Conservation (phyloP, 2,329 filamentous ascomycete species). For the Talaromyces sp. region DNA sequence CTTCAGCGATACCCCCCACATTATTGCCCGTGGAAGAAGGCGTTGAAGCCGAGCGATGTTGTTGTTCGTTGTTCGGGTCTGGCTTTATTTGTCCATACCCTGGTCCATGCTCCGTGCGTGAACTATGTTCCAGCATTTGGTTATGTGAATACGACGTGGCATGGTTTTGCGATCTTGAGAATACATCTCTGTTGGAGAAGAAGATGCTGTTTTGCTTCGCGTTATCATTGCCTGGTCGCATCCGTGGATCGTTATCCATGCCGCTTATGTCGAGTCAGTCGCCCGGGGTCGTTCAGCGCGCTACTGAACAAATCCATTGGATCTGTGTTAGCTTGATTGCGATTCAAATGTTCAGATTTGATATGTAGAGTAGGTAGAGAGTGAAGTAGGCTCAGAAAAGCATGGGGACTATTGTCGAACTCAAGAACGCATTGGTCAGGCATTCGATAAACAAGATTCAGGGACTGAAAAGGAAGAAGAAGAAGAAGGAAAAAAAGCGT, state of each 20-base stretch:
- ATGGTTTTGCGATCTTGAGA: conserved; percentile 17
- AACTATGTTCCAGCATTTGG: background rate
- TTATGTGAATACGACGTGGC: conserved; percentile 1
- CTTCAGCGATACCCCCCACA: conserved; percentile 15
- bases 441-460: background rate
- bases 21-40: conserved; percentile 18
- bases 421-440: background rate
- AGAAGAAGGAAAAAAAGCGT: background rate
- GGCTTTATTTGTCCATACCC: conserved; percentile 25
- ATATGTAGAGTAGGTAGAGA: background rate
- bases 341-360: background rate
- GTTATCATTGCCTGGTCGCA: conserved; percentile 24
- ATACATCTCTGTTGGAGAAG: conserved; percentile 8
- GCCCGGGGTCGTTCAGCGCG: background rate
- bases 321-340: conserved; percentile 4
- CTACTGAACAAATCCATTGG: conserved; percentile 5
- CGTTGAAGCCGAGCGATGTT: conserved; percentile 19
- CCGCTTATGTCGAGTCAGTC: background rate
- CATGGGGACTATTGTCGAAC: background rate
- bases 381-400: background rate
- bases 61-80: conserved; percentile 19
- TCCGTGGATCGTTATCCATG: conserved; percentile 37
- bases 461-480: background rate
- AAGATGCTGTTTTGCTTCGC: conserved; percentile 10
- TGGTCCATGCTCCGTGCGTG: background rate